Evolutionary conservation across 208 protist genomes (phyloP), one percentile per base, ranked within the genome.

Genomic region (Kentomonas sorsogonicus): DNA sequence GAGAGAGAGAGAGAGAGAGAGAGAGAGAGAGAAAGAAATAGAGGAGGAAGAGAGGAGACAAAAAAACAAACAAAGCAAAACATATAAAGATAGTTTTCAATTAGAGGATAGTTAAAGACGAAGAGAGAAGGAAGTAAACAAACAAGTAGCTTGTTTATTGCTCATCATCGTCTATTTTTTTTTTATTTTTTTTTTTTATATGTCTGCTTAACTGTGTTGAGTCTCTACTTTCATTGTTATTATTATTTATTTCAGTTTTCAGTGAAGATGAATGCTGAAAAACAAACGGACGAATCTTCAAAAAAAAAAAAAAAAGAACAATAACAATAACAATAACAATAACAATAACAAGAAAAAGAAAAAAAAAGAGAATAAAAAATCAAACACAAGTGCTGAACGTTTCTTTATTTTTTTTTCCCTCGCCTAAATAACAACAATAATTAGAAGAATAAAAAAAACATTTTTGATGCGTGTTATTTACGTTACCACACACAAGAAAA

Each of bases 71-170:
- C n/a, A n/a, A 89, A 60, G 89, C 85, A 81, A 93, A 89, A 13
- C 20, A 34, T 52, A 1, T 38, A 13, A 6, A 20, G 27, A 39
- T 5, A 20, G 25, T 38, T 11, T 54, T 53, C 1, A 2, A 68
- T 48, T 58, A 43, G 64, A 22, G 59, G 60, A 57, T 4, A 69
- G 56, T 52, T 46, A 62, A 51, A 68, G 63, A 31, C 44, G 18
- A n/a, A 50, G 31, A 59, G 18, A 45, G 48, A 57, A 57, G 34
- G 11, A n/a, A 22, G 6, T 36, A 6, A 5, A 20, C 4, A 27
- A 56, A 22, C 5, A 18, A n/a, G 33, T n/a, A n/a, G n/a, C n/a
- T n/a, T n/a, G n/a, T n/a, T n/a, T n/a, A n/a, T n/a, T n/a, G n/a
- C n/a, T n/a, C n/a, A n/a, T n/a, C n/a, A n/a, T n/a, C n/a, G n/a